Conservation (phyloP, 805 yeast genomes). For the Lachancea sp. region DNA sequence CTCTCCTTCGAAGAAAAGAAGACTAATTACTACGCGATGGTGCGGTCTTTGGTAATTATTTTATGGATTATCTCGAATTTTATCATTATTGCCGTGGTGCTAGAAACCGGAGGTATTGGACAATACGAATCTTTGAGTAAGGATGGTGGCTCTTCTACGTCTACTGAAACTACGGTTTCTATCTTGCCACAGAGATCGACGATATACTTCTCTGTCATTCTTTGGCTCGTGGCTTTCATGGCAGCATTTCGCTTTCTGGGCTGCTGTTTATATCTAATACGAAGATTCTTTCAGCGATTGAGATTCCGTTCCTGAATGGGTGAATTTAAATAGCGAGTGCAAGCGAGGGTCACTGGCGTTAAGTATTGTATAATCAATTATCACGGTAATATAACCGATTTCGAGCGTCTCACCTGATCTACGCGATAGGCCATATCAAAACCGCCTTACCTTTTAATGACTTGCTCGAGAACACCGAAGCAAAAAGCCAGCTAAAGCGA, state of each 20-base stretch:
- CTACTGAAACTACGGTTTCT: constrained; percentile 17
- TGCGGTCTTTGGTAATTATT: constrained; percentile 83
- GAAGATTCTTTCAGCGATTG: constrained; percentile 28
- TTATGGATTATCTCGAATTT: constrained; percentile 86
- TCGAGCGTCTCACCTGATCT: no score
- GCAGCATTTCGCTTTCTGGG: constrained; percentile 82
- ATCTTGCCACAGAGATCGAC: constrained; percentile 42
- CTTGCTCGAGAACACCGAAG: no score
- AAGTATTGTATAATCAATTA: no score
- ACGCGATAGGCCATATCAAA: no score
- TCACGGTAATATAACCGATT: no score
- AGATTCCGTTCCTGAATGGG: constrained; percentile 3
- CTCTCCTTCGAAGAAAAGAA: constrained; percentile 46
- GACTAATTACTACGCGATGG: constrained; percentile 81
- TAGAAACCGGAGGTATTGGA: constrained; percentile 75
- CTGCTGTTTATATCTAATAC: constrained; percentile 50
- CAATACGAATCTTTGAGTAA: constrained; percentile 31
- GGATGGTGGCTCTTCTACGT: constrained; percentile 9
- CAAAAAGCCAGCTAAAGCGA: no score
- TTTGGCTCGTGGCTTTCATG: constrained; percentile 90
- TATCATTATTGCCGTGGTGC: constrained; percentile 71
- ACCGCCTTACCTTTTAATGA: no score
- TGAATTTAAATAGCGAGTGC: no score
- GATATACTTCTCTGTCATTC: constrained; percentile 70
- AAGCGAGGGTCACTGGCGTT: no score